Conservation (phyloP, 1,284 basidiomycete genomes). For the Pascua sp. region DNA sequence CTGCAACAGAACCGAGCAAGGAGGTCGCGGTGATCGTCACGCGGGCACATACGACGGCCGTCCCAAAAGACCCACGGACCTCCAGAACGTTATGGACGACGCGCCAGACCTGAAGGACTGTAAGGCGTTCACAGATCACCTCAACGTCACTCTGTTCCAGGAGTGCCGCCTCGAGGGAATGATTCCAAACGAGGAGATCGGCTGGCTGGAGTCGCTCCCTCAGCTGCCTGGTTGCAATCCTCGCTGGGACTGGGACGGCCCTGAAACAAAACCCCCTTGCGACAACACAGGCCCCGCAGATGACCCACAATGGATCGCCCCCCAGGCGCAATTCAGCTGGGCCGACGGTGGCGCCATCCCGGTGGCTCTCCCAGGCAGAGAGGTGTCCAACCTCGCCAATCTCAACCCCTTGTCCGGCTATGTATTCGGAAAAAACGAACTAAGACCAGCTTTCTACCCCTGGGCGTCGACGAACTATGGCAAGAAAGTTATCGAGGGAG, state of each 20-base stretch:
- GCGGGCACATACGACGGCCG: no score
- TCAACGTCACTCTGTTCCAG: neutral
- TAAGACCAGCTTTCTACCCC: neutral
- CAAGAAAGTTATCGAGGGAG: neutral
- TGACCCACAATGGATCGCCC: neutral
- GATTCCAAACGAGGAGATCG: constrained; percentile 13
- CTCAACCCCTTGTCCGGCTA: neutral
- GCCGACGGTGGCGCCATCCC: neutral
- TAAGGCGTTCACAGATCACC: neutral
- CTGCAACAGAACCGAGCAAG: no score
- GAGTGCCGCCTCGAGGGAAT: constrained; percentile 8
- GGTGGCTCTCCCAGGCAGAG: neutral
- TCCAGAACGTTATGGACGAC: neutral
- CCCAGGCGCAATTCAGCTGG: no score
- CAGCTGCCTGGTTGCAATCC: constrained; percentile 40
- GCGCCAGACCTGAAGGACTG: neutral
- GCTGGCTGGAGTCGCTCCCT: constrained; percentile 4
- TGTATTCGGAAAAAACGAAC: no score
- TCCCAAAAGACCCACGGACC: no score
- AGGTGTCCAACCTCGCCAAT: neutral
- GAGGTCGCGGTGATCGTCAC: no score
- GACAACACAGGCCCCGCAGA: no score
- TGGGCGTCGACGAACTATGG: neutral
- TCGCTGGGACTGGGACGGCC: constrained; percentile 13
- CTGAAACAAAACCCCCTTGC: neutral